Evolutionary conservation across 2,329 filamentous ascomycete species (phyloP).

Genomic region (Ophiosphaerella herpotricha): DNA sequence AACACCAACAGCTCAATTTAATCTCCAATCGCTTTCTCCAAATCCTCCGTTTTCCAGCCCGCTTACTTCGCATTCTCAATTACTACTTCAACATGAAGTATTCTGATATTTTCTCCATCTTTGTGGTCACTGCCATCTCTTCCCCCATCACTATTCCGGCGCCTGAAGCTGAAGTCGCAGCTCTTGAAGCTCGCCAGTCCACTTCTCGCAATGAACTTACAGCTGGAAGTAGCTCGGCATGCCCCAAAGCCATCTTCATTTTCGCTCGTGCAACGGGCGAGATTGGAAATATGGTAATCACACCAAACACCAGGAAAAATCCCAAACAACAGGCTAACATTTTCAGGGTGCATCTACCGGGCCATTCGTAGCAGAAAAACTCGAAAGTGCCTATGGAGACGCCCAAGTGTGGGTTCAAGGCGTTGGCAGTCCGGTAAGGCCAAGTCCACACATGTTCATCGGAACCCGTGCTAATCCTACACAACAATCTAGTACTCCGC

Average conservation of each 20-base stretch:
- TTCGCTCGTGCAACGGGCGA: conserved; percentile 24
- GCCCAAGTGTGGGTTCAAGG: conserved; percentile 22
- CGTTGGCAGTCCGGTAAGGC: conserved; percentile 26
- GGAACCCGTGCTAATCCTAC: no score
- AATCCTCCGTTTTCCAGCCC: no score
- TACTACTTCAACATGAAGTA: neutral
- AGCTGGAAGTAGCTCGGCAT: conserved; percentile 12
- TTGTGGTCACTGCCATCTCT: neutral
- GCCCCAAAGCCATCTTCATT: conserved; percentile 25
- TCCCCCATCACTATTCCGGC: neutral
- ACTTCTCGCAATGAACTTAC: conserved; percentile 19
- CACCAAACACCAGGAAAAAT: neutral
- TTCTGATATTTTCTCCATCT: neutral
- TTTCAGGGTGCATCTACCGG: conserved; percentile 11
- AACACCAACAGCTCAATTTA: no score
- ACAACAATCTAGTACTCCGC: conserved; percentile 31
- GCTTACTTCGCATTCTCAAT: neutral
- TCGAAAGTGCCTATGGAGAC: conserved; percentile 15
- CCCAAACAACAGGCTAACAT: neutral
- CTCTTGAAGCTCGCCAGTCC: neutral
- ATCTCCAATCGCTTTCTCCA: no score
- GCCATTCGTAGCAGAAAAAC: conserved; percentile 13
- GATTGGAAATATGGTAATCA: conserved; percentile 23
- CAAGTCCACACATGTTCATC: no score
- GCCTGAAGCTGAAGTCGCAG: neutral